phyloP scores from a whole-genome alignment of 495 filamentous ascomycete species.

The Aspergillus mulundensis region DNA sequence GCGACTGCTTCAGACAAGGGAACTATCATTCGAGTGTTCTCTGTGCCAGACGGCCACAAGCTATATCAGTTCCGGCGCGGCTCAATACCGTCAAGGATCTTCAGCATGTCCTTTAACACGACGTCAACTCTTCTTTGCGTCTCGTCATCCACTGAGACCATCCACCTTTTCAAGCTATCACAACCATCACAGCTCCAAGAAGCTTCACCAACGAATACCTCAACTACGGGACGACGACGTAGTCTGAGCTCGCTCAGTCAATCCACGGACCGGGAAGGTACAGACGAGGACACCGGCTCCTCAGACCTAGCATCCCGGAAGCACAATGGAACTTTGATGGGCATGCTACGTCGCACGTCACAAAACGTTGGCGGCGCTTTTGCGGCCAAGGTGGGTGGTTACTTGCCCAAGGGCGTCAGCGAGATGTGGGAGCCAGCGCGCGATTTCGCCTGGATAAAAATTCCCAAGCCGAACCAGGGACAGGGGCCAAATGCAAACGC shows the following conservation, averaged over 20 bases:
- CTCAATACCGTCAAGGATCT: conserved; percentile 89
- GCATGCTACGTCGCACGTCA: conserved; percentile 91
- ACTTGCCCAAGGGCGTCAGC: conserved; percentile 84
- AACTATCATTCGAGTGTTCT: conserved; percentile 94
- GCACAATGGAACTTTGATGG: conserved; percentile 68
- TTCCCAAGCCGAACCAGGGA: conserved; percentile 59
- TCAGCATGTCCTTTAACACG: conserved; percentile 98
- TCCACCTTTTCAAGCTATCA: conserved; percentile 89
- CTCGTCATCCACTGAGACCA: conserved; percentile 91
- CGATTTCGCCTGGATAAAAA: conserved; percentile 93
- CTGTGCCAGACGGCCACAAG: conserved; percentile 81
- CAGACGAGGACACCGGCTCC: conserved; percentile 24
- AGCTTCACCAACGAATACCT: conserved; percentile 28
- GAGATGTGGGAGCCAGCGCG: conserved; percentile 96
- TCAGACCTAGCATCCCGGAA: conserved; percentile 40
- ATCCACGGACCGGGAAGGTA: conserved; percentile 36
- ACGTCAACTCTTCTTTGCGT: conserved; percentile 91
- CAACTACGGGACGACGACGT: conserved; percentile 33
- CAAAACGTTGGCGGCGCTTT: conserved; percentile 90
- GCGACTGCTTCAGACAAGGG: conserved; percentile 96
- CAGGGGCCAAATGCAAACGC: conserved; percentile 33
- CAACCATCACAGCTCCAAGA: conserved; percentile 32
- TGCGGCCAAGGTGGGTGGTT: conserved; percentile 82
- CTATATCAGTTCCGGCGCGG: conserved; percentile 93
- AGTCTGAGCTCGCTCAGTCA: conserved; percentile 36